Evolutionary conservation across 129 eudicot species (phyloP).

Genomic region (Pittosporum tobira): DNA sequence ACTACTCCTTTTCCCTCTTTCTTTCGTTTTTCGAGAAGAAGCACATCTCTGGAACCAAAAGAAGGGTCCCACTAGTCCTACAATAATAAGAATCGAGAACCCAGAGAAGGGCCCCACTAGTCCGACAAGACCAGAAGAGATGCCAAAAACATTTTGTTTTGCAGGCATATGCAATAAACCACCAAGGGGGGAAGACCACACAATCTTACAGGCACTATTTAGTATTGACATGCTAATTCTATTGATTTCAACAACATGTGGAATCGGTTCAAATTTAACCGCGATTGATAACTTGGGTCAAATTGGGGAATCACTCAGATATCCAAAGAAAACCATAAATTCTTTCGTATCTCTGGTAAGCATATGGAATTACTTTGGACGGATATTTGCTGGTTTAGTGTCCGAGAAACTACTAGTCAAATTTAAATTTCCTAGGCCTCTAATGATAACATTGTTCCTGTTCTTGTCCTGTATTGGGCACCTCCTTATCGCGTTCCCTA

Average conservation of each 20-base stretch:
- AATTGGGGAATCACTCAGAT: conserved; percentile 71
- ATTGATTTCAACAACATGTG: conserved; percentile 59
- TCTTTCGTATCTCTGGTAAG: conserved; percentile 75
- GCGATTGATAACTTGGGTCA: conserved; percentile 82
- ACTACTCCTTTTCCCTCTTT: conserved; percentile 51
- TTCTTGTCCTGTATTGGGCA: conserved; percentile 46
- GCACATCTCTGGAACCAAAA: conserved; percentile 22
- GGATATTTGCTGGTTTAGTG: conserved; percentile 66
- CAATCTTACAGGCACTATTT: conserved; percentile 63
- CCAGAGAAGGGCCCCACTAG: neutral
- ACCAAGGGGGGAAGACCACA: conserved; percentile 68
- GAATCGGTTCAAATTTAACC: conserved; percentile 70
- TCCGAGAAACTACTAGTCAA: conserved; percentile 50
- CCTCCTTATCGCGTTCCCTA: conserved; percentile 54
- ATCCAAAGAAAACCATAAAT: conserved; percentile 54
- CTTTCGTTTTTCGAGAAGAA: conserved; percentile 55
- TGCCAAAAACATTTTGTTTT: conserved; percentile 10
- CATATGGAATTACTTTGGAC: conserved; percentile 79
- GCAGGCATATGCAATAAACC: conserved; percentile 36
- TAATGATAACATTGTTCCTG: conserved; percentile 61
- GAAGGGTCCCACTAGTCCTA: conserved; percentile 12
- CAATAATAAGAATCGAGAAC: conserved; percentile 16
- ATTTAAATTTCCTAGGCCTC: conserved; percentile 61
- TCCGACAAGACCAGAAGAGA: neutral
- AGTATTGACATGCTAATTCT: conserved; percentile 61